Evolutionary conservation across 306 rosid genomes (phyloP).

Genomic region (Cucurbita pepo): DNA sequence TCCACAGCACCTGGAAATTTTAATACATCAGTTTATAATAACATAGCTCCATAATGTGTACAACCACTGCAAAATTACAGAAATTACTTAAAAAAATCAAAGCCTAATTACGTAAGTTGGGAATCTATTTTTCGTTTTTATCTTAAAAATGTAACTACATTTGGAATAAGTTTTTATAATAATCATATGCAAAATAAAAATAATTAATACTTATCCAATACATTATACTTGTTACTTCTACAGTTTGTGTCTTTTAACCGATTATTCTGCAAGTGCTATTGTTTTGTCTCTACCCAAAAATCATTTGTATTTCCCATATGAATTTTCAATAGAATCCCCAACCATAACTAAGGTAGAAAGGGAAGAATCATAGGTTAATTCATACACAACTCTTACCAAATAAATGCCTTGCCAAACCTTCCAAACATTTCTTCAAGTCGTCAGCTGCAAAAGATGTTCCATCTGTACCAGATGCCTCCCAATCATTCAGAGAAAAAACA

Average conservation of each 20-base stretch:
- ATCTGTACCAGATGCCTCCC: slow-evolving; percentile 63
- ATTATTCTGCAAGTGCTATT: neutral
- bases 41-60: neutral
- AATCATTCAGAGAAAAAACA: slow-evolving; percentile 60
- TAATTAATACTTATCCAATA: neutral
- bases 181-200: neutral
- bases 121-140: neutral
- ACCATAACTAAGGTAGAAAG: neutral
- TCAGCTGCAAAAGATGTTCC: slow-evolving; percentile 63
- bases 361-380: neutral
- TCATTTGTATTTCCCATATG: neutral
- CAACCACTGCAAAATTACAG: neutral
- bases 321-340: neutral
- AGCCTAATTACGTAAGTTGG: neutral
- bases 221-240: neutral
- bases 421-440: slow-evolving; percentile 87
- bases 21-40: slow-evolving; percentile 6
- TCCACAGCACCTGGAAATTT: slow-evolving; percentile 68
- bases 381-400: slow-evolving; percentile 47
- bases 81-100: neutral
- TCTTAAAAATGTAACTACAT: neutral
- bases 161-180: neutral
- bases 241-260: neutral
- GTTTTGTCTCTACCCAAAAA: neutral
- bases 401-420: slow-evolving; percentile 82